Conservation (phyloP, 176 grass and related monocot species). For the Aegilops speltoides region DNA sequence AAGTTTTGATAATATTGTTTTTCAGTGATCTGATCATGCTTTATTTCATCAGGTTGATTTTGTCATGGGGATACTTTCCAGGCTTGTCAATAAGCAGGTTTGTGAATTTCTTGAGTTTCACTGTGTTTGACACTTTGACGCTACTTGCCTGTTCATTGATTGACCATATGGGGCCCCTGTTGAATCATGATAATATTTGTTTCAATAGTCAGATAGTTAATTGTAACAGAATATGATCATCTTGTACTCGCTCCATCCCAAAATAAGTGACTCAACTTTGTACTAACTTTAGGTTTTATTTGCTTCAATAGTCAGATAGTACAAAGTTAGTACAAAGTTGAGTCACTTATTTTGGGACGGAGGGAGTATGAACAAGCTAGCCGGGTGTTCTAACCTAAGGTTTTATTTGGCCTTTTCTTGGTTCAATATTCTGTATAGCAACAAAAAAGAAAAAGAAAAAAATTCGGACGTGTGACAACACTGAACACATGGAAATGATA, state of each 20-base stretch:
- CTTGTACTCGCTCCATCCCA: not conserved
- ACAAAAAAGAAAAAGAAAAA: not conserved
- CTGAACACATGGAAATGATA: not conserved
- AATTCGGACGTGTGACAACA: not conserved
- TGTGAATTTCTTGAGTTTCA: slow-evolving; percentile 10
- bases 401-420: not conserved
- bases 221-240: slow-evolving; percentile 6
- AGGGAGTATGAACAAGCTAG: too few species aligned
- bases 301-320: too few species aligned
- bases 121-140: slow-evolving; percentile 25
- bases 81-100: slow-evolving; percentile 88
- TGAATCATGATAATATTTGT: not conserved
- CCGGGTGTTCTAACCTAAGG: not conserved
- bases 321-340: too few species aligned
- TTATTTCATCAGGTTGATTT: slow-evolving; percentile 93
- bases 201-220: slow-evolving; percentile 2
- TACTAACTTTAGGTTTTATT: not conserved
- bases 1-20: slow-evolving; percentile 8
- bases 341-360: too few species aligned
- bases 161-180: not conserved
- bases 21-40: slow-evolving; percentile 27
- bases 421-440: not conserved
- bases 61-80: slow-evolving; percentile 95
- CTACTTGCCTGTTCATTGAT: not conserved
- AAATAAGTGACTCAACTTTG: too few species aligned